Evolutionary conservation across 805 yeast genomes (phyloP).

Genomic region (Kodamaea kaohsiungensis): DNA sequence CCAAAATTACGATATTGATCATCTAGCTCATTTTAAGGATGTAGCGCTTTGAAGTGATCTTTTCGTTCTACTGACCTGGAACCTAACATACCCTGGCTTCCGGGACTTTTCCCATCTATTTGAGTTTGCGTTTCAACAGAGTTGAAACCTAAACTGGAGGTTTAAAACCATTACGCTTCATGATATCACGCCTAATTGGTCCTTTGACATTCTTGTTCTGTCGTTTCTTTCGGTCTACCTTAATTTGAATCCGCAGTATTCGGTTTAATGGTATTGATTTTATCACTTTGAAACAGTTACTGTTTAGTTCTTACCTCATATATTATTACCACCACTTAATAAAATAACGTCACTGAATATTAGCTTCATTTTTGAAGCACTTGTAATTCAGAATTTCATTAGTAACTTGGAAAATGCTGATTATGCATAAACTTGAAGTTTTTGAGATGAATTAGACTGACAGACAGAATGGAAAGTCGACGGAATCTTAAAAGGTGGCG

Average conservation of each 20-base stretch:
- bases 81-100: slow-evolving; percentile 2
- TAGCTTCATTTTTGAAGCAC: neutral
- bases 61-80: neutral
- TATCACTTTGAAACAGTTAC: neutral
- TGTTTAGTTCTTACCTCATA: slow-evolving; percentile 4
- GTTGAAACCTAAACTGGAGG: slow-evolving; percentile 5
- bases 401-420: neutral
- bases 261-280: neutral
- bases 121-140: slow-evolving; percentile 6
- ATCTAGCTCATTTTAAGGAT: slow-evolving; percentile 9
- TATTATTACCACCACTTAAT: slow-evolving; percentile 5
- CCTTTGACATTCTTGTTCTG: slow-evolving; percentile 2
- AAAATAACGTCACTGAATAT: neutral
- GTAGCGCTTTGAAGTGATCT: neutral
- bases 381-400: no score
- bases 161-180: slow-evolving; percentile 1
- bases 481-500: no score
- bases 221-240: slow-evolving; percentile 5
- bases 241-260: slow-evolving; percentile 2
- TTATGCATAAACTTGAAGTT: no score
- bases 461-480: no score
- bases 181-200: slow-evolving; percentile 5
- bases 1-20: neutral
- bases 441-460: no score
- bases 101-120: neutral